phyloP scores from a whole-genome alignment of 805 yeast species.

The Ogataea nonfermentans region DNA sequence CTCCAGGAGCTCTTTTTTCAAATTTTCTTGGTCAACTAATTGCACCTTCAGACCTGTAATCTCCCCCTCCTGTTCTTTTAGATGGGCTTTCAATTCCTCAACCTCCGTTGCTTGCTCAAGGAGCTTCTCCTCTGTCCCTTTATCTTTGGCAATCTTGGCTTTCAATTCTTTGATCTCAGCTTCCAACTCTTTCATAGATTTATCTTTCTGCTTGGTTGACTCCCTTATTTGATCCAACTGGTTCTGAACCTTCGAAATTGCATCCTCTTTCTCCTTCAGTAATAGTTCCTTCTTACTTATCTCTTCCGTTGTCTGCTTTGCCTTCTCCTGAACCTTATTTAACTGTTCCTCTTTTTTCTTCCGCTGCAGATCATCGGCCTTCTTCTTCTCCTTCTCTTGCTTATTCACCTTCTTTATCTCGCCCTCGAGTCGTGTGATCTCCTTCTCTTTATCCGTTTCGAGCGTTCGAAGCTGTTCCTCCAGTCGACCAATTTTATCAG shows the following conservation, averaged over 20 bases:
- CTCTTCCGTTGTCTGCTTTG: conserved; percentile 3
- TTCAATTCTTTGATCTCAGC: neutral
- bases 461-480: conserved; percentile 34
- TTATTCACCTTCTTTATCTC: neutral
- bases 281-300: neutral
- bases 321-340: conserved; percentile 1
- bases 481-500: conserved; percentile 42
- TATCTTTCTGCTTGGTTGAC: neutral
- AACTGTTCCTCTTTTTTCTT: neutral
- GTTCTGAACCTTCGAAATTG: conserved; percentile 2
- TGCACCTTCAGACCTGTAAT: conserved; percentile 7
- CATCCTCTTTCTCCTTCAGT: conserved; percentile 1
- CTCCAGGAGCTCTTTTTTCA: neutral
- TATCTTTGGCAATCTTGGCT: conserved; percentile 1
- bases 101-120: neutral
- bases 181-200: neutral
- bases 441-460: conserved; percentile 12
- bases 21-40: neutral
- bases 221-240: neutral
- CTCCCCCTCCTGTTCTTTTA: conserved; percentile 7
- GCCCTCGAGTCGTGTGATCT: conserved; percentile 17
- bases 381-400: conserved; percentile 4
- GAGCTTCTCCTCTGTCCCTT: neutral
- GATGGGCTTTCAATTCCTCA: neutral
- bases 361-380: neutral